Conservation (phyloP, 768 basidiomycete genomes). For the Xerocomellus intermedius region DNA sequence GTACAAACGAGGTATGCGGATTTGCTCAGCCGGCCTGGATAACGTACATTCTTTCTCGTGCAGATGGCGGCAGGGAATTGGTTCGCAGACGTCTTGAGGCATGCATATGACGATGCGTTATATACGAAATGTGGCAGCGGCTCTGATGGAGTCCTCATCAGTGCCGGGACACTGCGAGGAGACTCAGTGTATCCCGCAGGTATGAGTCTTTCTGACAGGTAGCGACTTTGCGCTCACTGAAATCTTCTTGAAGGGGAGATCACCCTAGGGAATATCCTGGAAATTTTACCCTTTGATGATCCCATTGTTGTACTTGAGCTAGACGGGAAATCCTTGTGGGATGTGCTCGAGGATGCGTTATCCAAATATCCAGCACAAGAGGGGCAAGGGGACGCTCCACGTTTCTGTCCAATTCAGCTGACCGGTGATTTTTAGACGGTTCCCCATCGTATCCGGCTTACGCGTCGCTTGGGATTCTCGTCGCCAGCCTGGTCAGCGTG, state of each 20-base stretch:
- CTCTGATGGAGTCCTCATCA: constrained; percentile 79
- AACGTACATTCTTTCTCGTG: neutral
- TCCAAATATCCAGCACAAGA: constrained; percentile 86
- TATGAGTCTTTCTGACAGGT: constrained; percentile 23
- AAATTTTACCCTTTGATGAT: constrained; percentile 88
- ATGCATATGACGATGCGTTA: constrained; percentile 76
- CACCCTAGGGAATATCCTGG: constrained; percentile 83
- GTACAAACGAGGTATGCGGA: constrained; percentile 61
- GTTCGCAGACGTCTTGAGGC: constrained; percentile 81
- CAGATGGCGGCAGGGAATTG: constrained; percentile 76
- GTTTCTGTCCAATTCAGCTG: neutral
- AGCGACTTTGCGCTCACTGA: neutral
- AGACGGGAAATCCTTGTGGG: constrained; percentile 78
- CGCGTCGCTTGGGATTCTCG: constrained; percentile 86
- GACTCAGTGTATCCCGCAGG: constrained; percentile 85
- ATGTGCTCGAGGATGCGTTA: constrained; percentile 69
- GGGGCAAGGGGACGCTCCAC: constrained; percentile 52
- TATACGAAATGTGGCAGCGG: constrained; percentile 57
- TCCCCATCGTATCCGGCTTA: constrained; percentile 84
- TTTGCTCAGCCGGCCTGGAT: neutral
- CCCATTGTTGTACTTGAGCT: constrained; percentile 79
- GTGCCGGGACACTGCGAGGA: constrained; percentile 81
- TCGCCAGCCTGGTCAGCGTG: constrained; percentile 63
- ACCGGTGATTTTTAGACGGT: constrained; percentile 53
- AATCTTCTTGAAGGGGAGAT: constrained; percentile 50